Percentiles rank a stretch among this genome's conserved stretches.
These are phyloP conservation scores for Patellifolia procumbens DNA, from an alignment of 179 eudicot species.

Conservation along the genomic window DNA sequence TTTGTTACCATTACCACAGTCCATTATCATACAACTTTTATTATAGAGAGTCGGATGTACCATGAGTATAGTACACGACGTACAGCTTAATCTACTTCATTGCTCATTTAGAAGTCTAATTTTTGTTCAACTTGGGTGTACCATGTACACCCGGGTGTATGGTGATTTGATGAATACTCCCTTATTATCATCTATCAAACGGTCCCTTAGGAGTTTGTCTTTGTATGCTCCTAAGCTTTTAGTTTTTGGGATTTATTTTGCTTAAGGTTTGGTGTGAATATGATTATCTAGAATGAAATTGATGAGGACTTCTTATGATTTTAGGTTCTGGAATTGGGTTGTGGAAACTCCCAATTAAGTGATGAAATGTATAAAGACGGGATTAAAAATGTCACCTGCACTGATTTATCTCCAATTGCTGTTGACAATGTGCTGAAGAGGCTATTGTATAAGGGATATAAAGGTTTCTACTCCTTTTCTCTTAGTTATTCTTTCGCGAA, in stretches of 20 bases:
- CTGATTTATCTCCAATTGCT: conserved; percentile 84
- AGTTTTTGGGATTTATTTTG: not conserved
- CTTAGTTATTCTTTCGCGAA: not conserved
- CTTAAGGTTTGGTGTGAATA: conserved; percentile 17
- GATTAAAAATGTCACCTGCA: conserved; percentile 68
- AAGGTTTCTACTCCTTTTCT: conserved; percentile 42
- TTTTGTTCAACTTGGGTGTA: too few relatives aligned
- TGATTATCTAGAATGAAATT: not conserved
- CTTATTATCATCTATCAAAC: too few relatives aligned
- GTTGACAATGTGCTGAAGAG: conserved; percentile 67
- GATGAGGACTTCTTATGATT: not conserved
- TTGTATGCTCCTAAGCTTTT: not conserved
- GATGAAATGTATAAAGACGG: conserved; percentile 83
- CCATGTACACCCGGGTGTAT: too few relatives aligned
- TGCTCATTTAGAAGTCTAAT: not conserved
- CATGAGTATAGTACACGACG: too few relatives aligned
- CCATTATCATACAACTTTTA: too few relatives aligned
- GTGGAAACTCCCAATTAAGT: conserved; percentile 89
- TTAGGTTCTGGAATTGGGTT: conserved; percentile 88
- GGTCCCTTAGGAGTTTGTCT: too few relatives aligned
- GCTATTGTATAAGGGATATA: conserved; percentile 53
- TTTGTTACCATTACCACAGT: too few relatives aligned
- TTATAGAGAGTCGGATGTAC: too few relatives aligned
- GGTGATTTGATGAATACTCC: too few relatives aligned
- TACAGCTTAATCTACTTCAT: not conserved